Base-by-base conservation (phyloP, 495 filamentous ascomycete species). In the Annulohypoxylon bovei region DNA sequence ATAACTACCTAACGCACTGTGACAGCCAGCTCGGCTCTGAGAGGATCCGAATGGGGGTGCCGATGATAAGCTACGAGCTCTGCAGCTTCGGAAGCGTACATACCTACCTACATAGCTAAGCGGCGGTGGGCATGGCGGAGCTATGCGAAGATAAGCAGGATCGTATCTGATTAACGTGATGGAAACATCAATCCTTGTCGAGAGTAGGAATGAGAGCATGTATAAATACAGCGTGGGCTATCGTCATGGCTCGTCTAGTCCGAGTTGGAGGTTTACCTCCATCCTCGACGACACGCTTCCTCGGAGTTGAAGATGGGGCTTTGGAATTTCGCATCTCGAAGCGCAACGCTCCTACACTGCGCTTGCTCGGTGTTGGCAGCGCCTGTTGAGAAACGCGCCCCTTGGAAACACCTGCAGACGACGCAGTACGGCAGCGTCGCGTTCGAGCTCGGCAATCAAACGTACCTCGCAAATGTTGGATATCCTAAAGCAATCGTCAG, bases 401-500 rank as follows among this genome's bases (percentile, higher is more conserved):
- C 62, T 22, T 62, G 52, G 52, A 55, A 62, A 47, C 46, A 64
- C 33, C 40, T 62, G 12, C 67, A 67, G 20, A 70, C 67, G 0
- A 67, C 67, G 37, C 57, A 44, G 12, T 22, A 67, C 39, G 67
- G 71, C 20, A 59, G 62, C 25, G 67, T 74, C 46, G 47, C 58
- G 30, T 74, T 74, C 39, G 63, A 40, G 5, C 63, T 74, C 25
- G 67, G 71, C 39, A 63, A 71, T 18, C 58, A 59, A 46, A 67
- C 67, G 18, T 74, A 74, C 58, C n/a, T 74, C 7, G 63, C 71
- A 1, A 74, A 71, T 16, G 28, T 57, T 1, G 62, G 22, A 6
- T 28, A 74, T 12, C 71, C 71, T 16, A 67, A 70, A 28, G 44
- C 67, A 8, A 18, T 61, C 6, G 18, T 72, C 7, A 28, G 27